phyloP scores from a whole-genome alignment of 129 eudicot genomes.

The Helianthus tuberosus region DNA sequence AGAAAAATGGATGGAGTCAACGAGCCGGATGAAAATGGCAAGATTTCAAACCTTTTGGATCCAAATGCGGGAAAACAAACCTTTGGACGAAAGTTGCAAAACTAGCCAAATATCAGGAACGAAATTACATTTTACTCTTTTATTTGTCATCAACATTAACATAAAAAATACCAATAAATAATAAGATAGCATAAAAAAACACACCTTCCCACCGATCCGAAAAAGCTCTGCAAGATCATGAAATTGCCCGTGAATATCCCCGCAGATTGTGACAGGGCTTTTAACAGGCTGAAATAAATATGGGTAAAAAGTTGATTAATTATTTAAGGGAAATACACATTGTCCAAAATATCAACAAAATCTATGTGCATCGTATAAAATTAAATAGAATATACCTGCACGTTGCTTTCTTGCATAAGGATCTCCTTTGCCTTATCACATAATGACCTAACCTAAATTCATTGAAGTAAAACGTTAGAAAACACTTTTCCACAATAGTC shows the following conservation, averaged over 20 bases:
- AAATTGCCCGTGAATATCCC: conserved; percentile 97
- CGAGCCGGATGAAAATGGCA: too few species aligned
- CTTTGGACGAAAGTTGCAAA: too few species aligned
- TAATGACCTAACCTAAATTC: conserved; percentile 63
- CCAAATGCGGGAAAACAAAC: too few species aligned
- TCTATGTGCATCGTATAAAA: neutral
- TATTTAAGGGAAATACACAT: neutral
- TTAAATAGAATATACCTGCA: conserved; percentile 59
- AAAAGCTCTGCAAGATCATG: conserved; percentile 98
- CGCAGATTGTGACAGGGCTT: conserved; percentile 96
- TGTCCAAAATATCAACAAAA: neutral
- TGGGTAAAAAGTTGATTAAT: neutral
- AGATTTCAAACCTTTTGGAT: too few species aligned
- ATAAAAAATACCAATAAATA: neutral
- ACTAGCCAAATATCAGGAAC: too few species aligned
- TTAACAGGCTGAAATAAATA: conserved; percentile 72
- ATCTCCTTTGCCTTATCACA: conserved; percentile 95
- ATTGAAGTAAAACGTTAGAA: neutral
- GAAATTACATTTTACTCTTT: too few species aligned
- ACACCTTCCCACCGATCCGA: conserved; percentile 89
- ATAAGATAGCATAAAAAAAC: neutral
- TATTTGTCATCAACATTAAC: neutral
- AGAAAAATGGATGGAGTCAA: too few species aligned
- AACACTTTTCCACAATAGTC: conserved; percentile 7
- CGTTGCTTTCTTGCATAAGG: conserved; percentile 90